These are phyloP conservation scores for Santalum album DNA, from an alignment of 164 flowering plant genomes.

Conservation along the genomic window DNA sequence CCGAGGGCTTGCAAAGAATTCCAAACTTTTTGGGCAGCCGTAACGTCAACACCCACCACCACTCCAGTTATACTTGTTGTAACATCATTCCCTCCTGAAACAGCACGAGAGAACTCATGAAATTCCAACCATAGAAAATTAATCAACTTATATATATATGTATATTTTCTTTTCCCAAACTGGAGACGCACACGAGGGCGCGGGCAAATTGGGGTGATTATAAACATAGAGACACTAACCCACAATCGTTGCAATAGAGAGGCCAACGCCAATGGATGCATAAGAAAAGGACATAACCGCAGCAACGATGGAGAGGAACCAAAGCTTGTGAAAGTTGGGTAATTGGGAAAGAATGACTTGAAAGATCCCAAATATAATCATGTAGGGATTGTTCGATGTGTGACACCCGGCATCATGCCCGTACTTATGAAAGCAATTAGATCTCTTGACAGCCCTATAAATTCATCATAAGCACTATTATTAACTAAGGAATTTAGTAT, in stretches of 20 bases:
- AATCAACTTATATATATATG: too few species aligned
- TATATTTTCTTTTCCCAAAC: too few species aligned
- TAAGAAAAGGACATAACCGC: constrained; percentile 68
- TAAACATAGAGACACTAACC: too few species aligned
- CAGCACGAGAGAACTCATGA: too few species aligned
- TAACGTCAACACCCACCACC: constrained; percentile 14
- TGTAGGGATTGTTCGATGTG: constrained; percentile 25
- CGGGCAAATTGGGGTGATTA: too few species aligned
- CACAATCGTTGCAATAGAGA: constrained; percentile 38
- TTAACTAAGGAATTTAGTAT: too few species aligned
- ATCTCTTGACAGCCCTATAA: constrained; percentile 47
- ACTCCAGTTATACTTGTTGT: constrained; percentile 23
- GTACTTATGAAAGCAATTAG: constrained; percentile 39
- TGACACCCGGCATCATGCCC: constrained; percentile 35
- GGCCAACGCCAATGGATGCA: constrained; percentile 52
- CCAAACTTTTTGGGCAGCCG: constrained; percentile 22
- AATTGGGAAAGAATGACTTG: constrained; percentile 49
- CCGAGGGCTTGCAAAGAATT: constrained; percentile 25
- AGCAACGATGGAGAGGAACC: constrained; percentile 51
- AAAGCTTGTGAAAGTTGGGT: constrained; percentile 56
- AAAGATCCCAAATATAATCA: constrained; percentile 30
- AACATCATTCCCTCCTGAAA: too few species aligned
- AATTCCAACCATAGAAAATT: too few species aligned
- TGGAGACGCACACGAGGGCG: too few species aligned
- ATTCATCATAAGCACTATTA: too few species aligned